These are phyloP conservation scores for Metarhizium robertsii DNA, from an alignment of 2,329 filamentous ascomycete genomes.

Conservation along the genomic window DNA sequence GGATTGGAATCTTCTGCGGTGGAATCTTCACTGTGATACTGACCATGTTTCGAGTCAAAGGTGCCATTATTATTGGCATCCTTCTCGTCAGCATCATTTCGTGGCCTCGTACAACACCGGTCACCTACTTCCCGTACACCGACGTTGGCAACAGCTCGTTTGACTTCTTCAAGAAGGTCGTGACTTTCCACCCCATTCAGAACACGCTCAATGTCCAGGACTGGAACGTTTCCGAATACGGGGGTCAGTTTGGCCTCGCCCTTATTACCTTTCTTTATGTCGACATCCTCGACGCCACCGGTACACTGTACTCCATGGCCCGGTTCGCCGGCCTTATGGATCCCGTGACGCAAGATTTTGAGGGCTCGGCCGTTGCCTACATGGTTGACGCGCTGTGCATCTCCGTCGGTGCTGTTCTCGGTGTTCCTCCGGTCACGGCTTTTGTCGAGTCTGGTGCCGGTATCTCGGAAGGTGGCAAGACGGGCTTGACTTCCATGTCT, in stretches of 20 bases:
- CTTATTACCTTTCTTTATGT: slow-evolving; percentile 87
- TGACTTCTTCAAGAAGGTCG: slow-evolving; percentile 82
- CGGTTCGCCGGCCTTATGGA: slow-evolving; percentile 74
- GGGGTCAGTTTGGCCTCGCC: slow-evolving; percentile 70
- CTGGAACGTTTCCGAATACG: slow-evolving; percentile 61
- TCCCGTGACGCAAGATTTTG: slow-evolving; percentile 76
- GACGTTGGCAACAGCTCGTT: slow-evolving; percentile 59
- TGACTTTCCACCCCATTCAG: slow-evolving; percentile 71
- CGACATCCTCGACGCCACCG: slow-evolving; percentile 80
- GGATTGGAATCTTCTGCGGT: slow-evolving; percentile 82
- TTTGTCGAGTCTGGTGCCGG: slow-evolving; percentile 87
- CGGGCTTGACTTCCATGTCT: slow-evolving; percentile 71
- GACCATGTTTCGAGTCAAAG: slow-evolving; percentile 80
- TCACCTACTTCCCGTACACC: slow-evolving; percentile 76
- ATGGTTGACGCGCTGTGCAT: slow-evolving; percentile 72
- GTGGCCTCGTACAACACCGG: slow-evolving; percentile 67
- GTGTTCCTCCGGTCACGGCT: slow-evolving; percentile 72
- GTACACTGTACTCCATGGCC: slow-evolving; percentile 84
- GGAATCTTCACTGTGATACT: slow-evolving; percentile 71
- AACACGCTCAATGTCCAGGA: slow-evolving; percentile 61
- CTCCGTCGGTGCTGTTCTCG: slow-evolving; percentile 70
- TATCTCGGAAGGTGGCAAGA: slow-evolving; percentile 79
- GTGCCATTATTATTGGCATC: slow-evolving; percentile 77
- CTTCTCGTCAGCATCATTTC: slow-evolving; percentile 79
- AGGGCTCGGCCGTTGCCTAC: slow-evolving; percentile 76